These are phyloP conservation scores for Fonsecaea monophora DNA, from an alignment of 2,329 filamentous ascomycete genomes.

Conservation along the genomic window DNA sequence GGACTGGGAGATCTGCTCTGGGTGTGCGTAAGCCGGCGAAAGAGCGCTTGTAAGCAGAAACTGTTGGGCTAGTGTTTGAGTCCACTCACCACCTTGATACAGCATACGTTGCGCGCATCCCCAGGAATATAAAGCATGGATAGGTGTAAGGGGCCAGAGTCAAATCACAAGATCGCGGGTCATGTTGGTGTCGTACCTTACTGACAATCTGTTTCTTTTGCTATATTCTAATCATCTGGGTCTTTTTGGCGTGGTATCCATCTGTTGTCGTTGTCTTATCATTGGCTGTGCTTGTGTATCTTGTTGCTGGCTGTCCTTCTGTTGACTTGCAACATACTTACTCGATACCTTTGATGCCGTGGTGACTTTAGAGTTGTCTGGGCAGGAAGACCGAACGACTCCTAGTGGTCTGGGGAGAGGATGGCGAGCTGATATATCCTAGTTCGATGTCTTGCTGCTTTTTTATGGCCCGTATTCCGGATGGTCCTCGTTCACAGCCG, in stretches of 20 bases:
- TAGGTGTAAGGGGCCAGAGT: too few relatives aligned
- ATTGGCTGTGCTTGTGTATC: not conserved
- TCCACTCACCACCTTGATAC: not conserved
- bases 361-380: conserved; percentile 1
- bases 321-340: not conserved
- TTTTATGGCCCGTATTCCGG: not conserved
- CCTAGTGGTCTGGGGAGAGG: not conserved
- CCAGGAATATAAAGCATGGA: too few relatives aligned
- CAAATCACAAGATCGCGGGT: too few relatives aligned
- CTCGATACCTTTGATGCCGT: not conserved
- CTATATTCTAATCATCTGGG: too few relatives aligned
- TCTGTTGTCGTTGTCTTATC: too few relatives aligned
- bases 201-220: too few relatives aligned
- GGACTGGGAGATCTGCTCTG: not conserved
- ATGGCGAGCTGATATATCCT: not conserved
- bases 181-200: too few relatives aligned
- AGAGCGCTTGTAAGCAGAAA: not conserved
- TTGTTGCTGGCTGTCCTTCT: not conserved
- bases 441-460: not conserved
- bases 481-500: not conserved
- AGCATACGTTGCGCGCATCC: not conserved
- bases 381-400: not conserved
- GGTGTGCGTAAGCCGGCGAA: not conserved
- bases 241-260: too few relatives aligned
- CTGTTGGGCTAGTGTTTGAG: not conserved